Conservation (phyloP, 768 basidiomycete genomes). For the Boletus edulis region DNA sequence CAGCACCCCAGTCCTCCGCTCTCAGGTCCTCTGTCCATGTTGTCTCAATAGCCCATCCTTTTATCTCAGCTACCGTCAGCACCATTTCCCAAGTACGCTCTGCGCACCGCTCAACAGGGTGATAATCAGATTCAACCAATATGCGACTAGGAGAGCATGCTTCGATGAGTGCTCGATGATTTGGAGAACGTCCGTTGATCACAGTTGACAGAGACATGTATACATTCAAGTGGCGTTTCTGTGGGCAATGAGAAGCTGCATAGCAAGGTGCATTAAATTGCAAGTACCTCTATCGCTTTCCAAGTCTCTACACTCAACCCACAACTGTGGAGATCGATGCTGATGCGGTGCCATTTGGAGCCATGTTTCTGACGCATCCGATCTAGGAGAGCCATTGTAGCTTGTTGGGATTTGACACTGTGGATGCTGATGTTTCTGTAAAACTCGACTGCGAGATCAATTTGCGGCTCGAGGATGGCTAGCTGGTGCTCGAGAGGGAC, state of each 20-base stretch:
- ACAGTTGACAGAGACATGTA: conserved; percentile 87
- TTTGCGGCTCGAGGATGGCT: conserved; percentile 74
- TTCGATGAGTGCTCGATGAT: conserved; percentile 61
- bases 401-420: conserved; percentile 74
- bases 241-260: conserved; percentile 14
- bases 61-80: conserved; percentile 65
- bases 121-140: conserved; percentile 84
- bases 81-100: conserved; percentile 77
- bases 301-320: conserved; percentile 78
- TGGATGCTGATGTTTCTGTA: conserved; percentile 82
- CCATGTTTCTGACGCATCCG: conserved; percentile 59
- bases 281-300: conserved; percentile 65
- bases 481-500: conserved; percentile 82
- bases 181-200: conserved; percentile 73
- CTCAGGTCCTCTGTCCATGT: conserved; percentile 44
- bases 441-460: conserved; percentile 81
- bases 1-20: conserved; percentile 54
- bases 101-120: conserved; percentile 59
- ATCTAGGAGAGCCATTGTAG: conserved; percentile 63
- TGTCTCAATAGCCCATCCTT: conserved; percentile 72
- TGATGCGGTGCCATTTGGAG: conserved; percentile 60
- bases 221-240: conserved; percentile 73
- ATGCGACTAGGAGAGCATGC: conserved; percentile 64
- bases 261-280: neutral
- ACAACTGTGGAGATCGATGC: conserved; percentile 88